Conservation (phyloP, 2,329 filamentous ascomycete genomes). For the Penicillium sp. region DNA sequence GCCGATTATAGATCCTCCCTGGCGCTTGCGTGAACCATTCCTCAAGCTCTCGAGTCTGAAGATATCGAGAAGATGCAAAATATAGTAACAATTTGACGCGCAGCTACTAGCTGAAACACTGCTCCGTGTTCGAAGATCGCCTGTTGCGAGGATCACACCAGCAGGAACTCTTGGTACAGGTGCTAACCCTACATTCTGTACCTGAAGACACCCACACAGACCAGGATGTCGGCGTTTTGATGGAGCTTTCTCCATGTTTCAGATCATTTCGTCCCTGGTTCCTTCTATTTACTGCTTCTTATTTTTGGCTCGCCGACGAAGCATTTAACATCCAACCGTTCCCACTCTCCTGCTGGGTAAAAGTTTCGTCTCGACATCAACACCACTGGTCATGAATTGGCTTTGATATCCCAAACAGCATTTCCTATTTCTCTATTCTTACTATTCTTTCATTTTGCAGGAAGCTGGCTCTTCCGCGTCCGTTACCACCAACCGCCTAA, state of each 20-base stretch:
- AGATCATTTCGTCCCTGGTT: constrained; percentile 38
- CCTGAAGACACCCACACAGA: constrained; percentile 32
- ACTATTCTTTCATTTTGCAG: constrained; percentile 21
- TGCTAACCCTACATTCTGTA: constrained; percentile 26
- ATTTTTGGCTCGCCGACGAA: constrained; percentile 33
- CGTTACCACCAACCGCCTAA: neutral
- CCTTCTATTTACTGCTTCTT: constrained; percentile 29
- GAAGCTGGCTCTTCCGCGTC: constrained; percentile 33
- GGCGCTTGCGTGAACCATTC: constrained; percentile 31
- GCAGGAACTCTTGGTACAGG: constrained; percentile 17
- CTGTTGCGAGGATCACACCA: constrained; percentile 29
- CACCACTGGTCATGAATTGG: constrained; percentile 28
- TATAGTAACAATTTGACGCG: constrained; percentile 49
- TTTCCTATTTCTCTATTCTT: constrained; percentile 25
- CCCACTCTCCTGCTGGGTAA: constrained; percentile 29
- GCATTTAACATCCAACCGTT: constrained; percentile 48
- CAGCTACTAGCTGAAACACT: constrained; percentile 44
- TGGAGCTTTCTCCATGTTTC: constrained; percentile 47
- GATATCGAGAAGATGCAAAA: constrained; percentile 41
- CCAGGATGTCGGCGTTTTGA: constrained; percentile 36
- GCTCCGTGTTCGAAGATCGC: constrained; percentile 31
- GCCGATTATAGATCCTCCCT: constrained; percentile 32
- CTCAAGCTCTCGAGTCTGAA: constrained; percentile 30
- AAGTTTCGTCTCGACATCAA: constrained; percentile 20
- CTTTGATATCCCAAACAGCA: constrained; percentile 24